Percentiles rank a stretch among this genome's conserved stretches.
Evolutionary conservation across 331 rosid species (phyloP).

Genomic region (Quercus phellos): DNA sequence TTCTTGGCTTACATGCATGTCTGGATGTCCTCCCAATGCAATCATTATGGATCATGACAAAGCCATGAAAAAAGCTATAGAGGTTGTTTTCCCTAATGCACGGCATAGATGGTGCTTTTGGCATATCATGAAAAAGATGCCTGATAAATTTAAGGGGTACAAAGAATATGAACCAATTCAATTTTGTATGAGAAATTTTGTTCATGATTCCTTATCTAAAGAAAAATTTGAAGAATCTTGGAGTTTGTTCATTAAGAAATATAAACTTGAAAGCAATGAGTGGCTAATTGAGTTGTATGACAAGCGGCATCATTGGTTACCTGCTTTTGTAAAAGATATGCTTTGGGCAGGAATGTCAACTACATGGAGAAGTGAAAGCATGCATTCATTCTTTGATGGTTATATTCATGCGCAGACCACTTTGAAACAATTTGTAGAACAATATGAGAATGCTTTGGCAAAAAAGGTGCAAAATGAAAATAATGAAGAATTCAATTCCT

Average conservation of each 20-base stretch:
- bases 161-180: neutral
- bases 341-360: slow-evolving; percentile 29
- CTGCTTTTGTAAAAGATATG: slow-evolving; percentile 10
- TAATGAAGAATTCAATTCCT: slow-evolving; percentile 10
- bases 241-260: neutral
- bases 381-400: slow-evolving; percentile 17
- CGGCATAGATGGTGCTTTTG: neutral
- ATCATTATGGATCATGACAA: neutral
- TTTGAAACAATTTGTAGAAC: slow-evolving; percentile 24
- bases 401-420: slow-evolving; percentile 12
- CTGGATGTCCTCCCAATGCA: neutral
- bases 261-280: slow-evolving; percentile 2
- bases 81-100: neutral
- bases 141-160: no score
- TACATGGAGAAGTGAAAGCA: slow-evolving; percentile 5
- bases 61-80: neutral
- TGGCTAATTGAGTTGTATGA: slow-evolving; percentile 14
- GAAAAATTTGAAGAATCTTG: slow-evolving; percentile 6
- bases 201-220: slow-evolving; percentile 16
- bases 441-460: slow-evolving; percentile 5
- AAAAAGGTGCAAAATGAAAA: slow-evolving; percentile 18
- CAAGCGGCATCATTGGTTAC: slow-evolving; percentile 6
- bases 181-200: neutral
- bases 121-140: neutral
- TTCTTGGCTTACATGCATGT: neutral